Percentiles rank a stretch among this genome's conserved stretches.
phyloP scores from a whole-genome alignment of 2,329 filamentous ascomycete species.

The Aschersonia sp. region DNA sequence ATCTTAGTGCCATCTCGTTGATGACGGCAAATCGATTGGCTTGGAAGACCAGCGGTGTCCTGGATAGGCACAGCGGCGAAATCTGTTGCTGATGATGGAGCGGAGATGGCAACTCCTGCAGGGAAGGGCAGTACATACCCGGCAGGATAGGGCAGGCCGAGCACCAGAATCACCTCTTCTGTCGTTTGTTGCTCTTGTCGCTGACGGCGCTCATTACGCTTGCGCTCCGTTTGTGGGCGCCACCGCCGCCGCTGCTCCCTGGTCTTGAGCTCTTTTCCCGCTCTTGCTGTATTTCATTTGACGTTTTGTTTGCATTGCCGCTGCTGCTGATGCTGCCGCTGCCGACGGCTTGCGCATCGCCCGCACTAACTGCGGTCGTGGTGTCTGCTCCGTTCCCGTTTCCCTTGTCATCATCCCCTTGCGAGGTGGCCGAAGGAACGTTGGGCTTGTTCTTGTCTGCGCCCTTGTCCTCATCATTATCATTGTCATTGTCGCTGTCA shows the following conservation, averaged over 20 bases:
- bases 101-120: too few species aligned
- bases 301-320: slow-evolving; percentile 15
- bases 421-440: neutral
- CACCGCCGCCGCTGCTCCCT: slow-evolving; percentile 14
- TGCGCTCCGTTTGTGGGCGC: slow-evolving; percentile 60
- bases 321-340: slow-evolving; percentile 2
- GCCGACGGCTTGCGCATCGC: too few species aligned
- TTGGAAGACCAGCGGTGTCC: too few species aligned
- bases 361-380: neutral
- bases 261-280: slow-evolving; percentile 18
- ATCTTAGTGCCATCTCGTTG: too few species aligned
- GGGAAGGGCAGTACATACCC: too few species aligned
- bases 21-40: too few species aligned
- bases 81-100: too few species aligned
- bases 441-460: neutral
- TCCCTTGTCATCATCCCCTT: neutral
- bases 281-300: slow-evolving; percentile 5
- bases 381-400: neutral
- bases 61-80: too few species aligned
- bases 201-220: slow-evolving; percentile 62
- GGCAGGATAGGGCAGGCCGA: neutral
- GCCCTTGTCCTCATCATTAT: neutral
- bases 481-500: neutral
- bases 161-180: slow-evolving; percentile 29
- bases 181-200: slow-evolving; percentile 45